Evolutionary conservation across 345 rosid genomes (phyloP), one percentile per base, ranked within the genome.

Genomic region (Eucalyptus caleyi): DNA sequence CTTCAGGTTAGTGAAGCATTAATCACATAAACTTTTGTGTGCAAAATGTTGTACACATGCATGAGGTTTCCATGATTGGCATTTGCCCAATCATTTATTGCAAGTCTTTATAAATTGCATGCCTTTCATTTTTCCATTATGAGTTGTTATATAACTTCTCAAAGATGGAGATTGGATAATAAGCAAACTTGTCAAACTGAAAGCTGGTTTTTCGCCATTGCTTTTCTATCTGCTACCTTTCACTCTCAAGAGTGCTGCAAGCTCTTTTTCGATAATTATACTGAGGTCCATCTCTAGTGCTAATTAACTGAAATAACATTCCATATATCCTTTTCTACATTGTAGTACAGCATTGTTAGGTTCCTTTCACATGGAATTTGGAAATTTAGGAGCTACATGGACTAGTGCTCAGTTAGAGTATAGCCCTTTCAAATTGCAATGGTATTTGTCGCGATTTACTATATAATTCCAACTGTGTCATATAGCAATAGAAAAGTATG

Each of bases 1-100:
- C 92, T 98, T 97, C 94, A 97, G 99, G 99, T 96, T 89, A 90
- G 56, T 77, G 87, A 69, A 24, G n/a, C 50, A 53, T 62, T 32
- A 40, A 42, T 53, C 67, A 19, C 24, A 34, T 86, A 81, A 37
- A 45, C 13, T 56, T 72, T 53, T 62, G 18, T 42, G 27, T 69
- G 44, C 47, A 54, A 88, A 50, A 34, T 42, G 23, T 54, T 53
- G 44, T 87, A 21, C 44, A 54, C 67, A 37, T 50, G 34, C 67
- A 34, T 53, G 42, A 51, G 65, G 88, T 32, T 54, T 87, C 40
- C 44, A 15, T 0, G 9, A 45, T 24, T 34, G 32, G 69, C 37
- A 11, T 34, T 87, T 77, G 18, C 65, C 65, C 85, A 6, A 34
- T 51, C 69, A 34, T 21, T 40, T 40, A 77, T 77, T 21, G 3